A percentile compares a stretch with the other conserved stretches of the same genome.
phyloP scores from a whole-genome alignment of 257 asterid species.

The Capsicum rhomboideum region DNA sequence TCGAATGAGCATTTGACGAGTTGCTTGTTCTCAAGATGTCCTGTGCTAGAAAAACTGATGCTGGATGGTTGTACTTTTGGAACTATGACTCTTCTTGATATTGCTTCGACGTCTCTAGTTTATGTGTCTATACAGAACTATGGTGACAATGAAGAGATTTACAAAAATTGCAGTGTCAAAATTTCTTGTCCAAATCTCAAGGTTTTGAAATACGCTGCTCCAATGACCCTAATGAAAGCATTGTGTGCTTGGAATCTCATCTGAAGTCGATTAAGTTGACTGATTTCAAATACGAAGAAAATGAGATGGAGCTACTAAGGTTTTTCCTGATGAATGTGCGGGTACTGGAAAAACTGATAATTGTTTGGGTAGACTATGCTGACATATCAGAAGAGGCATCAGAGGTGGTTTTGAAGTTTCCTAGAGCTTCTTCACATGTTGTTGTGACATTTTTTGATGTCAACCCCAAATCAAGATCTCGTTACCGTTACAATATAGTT shows the following conservation, averaged over 20 bases:
- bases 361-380: not conserved
- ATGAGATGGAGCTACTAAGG: not conserved
- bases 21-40: conserved; percentile 1
- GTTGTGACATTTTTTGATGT: not conserved
- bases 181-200: conserved; percentile 11
- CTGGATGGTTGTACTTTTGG: not conserved
- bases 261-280: not conserved
- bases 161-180: not conserved
- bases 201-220: conserved; percentile 4
- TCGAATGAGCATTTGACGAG: not conserved
- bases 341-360: not conserved
- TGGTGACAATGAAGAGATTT: not conserved
- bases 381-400: not conserved
- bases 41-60: not conserved
- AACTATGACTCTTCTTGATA: not conserved
- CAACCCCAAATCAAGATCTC: not conserved
- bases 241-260: not conserved
- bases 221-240: not conserved
- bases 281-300: not conserved
- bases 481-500: not conserved
- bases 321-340: not conserved
- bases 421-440: not conserved
- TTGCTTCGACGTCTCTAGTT: not conserved
- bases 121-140: not conserved
- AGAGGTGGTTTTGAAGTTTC: not conserved